phyloP scores from a whole-genome alignment of 768 basidiomycete genomes.

The Flagelloscypha sp. region DNA sequence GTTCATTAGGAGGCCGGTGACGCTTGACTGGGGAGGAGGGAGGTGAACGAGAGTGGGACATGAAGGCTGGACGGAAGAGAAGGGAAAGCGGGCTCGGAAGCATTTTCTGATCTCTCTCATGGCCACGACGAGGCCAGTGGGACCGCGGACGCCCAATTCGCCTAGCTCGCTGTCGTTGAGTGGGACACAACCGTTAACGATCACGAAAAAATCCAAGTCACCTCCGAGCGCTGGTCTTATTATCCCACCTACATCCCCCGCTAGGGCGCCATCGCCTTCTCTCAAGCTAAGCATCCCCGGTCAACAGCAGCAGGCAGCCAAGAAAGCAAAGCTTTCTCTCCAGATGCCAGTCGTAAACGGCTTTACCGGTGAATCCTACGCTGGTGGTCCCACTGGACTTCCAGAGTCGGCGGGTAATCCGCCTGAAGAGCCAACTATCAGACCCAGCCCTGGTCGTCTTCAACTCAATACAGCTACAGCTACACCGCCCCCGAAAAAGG shows the following conservation, averaged over 20 bases:
- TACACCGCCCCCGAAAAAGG: constrained; percentile 19
- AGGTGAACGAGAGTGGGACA: constrained; percentile 11
- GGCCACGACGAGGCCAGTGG: constrained; percentile 24
- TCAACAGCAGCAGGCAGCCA: constrained; percentile 16
- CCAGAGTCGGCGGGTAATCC: constrained; percentile 16
- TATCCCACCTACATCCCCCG: constrained; percentile 10
- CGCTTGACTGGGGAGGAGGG: constrained; percentile 20
- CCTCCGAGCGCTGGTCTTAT: constrained; percentile 10
- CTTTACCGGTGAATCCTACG: constrained; percentile 13
- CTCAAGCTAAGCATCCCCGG: constrained; percentile 20
- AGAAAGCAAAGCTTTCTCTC: constrained; percentile 24
- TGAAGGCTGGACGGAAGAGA: constrained; percentile 3
- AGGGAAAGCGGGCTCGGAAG: constrained; percentile 7
- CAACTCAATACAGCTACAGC: constrained; percentile 16
- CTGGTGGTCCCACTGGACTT: too few species aligned
- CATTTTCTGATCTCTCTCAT: too few species aligned
- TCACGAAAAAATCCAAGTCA: constrained; percentile 19
- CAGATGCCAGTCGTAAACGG: constrained; percentile 20
- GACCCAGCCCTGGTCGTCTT: constrained; percentile 26
- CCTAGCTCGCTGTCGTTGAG: constrained; percentile 14
- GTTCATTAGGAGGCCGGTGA: constrained; percentile 23
- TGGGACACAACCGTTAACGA: constrained; percentile 21
- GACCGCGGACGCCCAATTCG: constrained; percentile 20
- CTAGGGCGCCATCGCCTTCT: constrained; percentile 23
- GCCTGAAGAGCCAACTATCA: constrained; percentile 31